These are phyloP conservation scores for Volvox carteri DNA, from an alignment of 163 green algal genomes.

Conservation along the genomic window DNA sequence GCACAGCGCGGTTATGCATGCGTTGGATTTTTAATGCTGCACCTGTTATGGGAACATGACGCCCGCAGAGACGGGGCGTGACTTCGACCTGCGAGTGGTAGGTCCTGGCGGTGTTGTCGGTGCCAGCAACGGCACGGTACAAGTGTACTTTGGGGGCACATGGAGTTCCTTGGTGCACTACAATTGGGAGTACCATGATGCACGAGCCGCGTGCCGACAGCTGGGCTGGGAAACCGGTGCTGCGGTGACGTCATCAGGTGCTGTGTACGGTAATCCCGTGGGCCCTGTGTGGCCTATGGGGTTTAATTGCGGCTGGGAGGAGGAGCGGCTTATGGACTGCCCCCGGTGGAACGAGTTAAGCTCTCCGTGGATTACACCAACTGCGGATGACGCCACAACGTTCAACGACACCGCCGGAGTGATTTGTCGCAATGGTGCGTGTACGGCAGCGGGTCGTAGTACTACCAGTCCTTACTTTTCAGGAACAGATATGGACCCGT, in stretches of 20 bases:
- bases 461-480: no score
- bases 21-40: no score
- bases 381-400: background rate
- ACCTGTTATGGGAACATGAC: no score
- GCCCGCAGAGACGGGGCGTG: background rate
- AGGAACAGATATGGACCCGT: no score
- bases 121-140: background rate
- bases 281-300: background rate
- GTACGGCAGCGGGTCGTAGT: no score
- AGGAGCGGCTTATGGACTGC: background rate
- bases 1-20: no score
- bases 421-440: slow-evolving; percentile 14
- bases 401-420: slow-evolving; percentile 7
- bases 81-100: background rate
- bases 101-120: background rate
- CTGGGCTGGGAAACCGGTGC: slow-evolving; percentile 17
- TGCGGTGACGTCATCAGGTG: background rate
- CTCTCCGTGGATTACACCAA: background rate
- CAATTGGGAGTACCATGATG: slow-evolving; percentile 4
- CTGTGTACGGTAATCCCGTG: background rate
- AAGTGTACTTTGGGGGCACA: background rate
- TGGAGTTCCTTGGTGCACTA: background rate
- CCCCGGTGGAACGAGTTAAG: background rate
- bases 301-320: slow-evolving; percentile 1
- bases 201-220: background rate